Evolutionary conservation across 129 eudicot species (phyloP).

Genomic region (Chrysanthemum lavandulifolium): DNA sequence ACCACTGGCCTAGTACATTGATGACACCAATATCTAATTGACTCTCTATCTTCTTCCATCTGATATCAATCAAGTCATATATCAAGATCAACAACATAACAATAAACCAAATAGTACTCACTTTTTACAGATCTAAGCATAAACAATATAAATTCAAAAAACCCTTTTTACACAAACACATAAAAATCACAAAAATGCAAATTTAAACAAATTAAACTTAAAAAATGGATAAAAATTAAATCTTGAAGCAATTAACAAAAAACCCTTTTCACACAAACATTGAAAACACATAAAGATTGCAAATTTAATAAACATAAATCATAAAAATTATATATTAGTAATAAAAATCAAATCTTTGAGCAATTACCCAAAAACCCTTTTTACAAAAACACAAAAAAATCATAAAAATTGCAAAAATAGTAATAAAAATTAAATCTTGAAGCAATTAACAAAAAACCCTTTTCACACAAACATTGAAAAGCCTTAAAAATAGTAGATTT

Average conservation of each 20-base stretch:
- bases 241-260: not conserved
- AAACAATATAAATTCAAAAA: not conserved
- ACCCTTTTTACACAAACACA: not conserved
- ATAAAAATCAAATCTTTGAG: not conserved
- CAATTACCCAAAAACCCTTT: not conserved
- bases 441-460: not conserved
- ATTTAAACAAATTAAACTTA: too few relatives aligned
- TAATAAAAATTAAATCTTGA: not conserved
- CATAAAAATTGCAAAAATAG: too few relatives aligned
- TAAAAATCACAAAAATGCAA: too few relatives aligned
- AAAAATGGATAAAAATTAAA: too few relatives aligned
- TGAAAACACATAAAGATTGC: not conserved
- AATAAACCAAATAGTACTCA: not conserved
- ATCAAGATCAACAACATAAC: not conserved
- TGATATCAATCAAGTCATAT: constrained; percentile 1
- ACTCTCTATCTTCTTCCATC: constrained; percentile 69
- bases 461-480: too few relatives aligned
- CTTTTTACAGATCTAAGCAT: not conserved
- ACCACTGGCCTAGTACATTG: constrained; percentile 49
- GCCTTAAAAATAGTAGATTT: not conserved
- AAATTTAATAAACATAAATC: not conserved
- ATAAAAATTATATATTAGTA: too few relatives aligned
- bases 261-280: not conserved
- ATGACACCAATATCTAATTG: constrained; percentile 64
- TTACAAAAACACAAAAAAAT: too few relatives aligned